These are phyloP conservation scores for Neurospora tetraspora DNA, from an alignment of 495 filamentous ascomycete species.

Conservation along the genomic window DNA sequence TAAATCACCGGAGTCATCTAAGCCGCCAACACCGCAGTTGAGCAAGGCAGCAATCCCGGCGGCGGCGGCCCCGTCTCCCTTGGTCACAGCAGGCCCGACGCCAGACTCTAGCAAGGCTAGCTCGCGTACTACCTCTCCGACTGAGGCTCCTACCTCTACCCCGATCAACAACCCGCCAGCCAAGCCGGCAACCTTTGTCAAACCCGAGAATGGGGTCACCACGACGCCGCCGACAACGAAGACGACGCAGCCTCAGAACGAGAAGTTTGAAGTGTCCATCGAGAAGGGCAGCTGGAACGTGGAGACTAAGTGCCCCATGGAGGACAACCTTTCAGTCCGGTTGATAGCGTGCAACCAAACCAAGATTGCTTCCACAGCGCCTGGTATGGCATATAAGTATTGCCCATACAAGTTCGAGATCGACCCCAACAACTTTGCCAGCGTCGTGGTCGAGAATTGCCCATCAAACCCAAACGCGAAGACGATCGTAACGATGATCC, in stretches of 20 bases:
- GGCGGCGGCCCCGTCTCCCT: background rate
- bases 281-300: background rate
- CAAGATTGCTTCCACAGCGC: background rate
- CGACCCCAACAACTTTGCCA: slow-evolving; percentile 13
- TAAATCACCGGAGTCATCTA: background rate
- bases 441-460: slow-evolving; percentile 3
- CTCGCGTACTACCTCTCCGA: slow-evolving; percentile 8
- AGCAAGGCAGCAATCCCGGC: background rate
- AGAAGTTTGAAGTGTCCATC: background rate
- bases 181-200: background rate
- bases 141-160: background rate
- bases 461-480: background rate
- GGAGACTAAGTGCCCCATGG: background rate
- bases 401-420: slow-evolving; percentile 6
- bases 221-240: background rate
- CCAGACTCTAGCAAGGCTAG: slow-evolving; percentile 8
- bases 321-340: background rate
- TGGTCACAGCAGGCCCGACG: background rate
- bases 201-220: background rate
- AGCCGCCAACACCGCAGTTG: background rate
- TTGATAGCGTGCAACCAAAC: slow-evolving; percentile 8
- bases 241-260: background rate
- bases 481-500: slow-evolving; percentile 1
- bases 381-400: background rate
- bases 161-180: background rate